Percentiles rank a stretch among this genome's conserved stretches.
Evolutionary conservation across 2,329 filamentous ascomycete genomes (phyloP).

Genomic region (Thielaviopsis musarum): DNA sequence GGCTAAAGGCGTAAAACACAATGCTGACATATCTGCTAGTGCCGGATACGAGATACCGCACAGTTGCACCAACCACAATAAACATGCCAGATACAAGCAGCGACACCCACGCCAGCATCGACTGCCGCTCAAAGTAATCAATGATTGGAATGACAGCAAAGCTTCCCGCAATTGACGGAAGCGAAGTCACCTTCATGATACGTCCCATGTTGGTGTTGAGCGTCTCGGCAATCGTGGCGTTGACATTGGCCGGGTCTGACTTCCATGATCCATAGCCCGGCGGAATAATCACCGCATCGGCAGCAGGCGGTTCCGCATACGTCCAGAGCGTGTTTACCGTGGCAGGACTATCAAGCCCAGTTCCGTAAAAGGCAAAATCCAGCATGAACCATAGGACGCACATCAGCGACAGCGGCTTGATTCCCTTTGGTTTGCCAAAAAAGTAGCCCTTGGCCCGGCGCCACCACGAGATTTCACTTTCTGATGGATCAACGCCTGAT

Average conservation of each 20-base stretch:
- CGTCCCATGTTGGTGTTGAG: constrained; percentile 12
- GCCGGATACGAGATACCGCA: constrained; percentile 8
- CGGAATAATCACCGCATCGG: constrained; percentile 3
- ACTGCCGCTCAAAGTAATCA: constrained; percentile 12
- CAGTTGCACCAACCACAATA: constrained; percentile 12
- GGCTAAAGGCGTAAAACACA: constrained; percentile 14
- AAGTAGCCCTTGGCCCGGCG: constrained; percentile 11
- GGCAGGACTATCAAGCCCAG: constrained; percentile 28
- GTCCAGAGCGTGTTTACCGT: constrained; percentile 23
- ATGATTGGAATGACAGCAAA: constrained; percentile 12
- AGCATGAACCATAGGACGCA: constrained; percentile 34
- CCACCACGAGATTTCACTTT: constrained; percentile 7
- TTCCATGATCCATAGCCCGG: constrained; percentile 10
- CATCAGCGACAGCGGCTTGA: constrained; percentile 24
- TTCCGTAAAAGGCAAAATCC: constrained; percentile 38
- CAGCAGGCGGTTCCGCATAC: constrained; percentile 4
- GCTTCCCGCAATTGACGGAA: constrained; percentile 13
- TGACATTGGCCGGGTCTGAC: constrained; percentile 13
- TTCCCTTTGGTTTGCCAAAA: constrained; percentile 15
- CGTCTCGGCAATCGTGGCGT: constrained; percentile 13
- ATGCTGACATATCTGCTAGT: constrained; percentile 5
- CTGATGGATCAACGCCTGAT: neutral
- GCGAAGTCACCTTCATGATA: constrained; percentile 11
- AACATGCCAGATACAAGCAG: constrained; percentile 13
- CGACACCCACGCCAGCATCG: constrained; percentile 11